Percentiles rank a stretch among this genome's conserved stretches.
phyloP scores from a whole-genome alignment of 1,284 basidiomycete species.

The Mycosarcoma mackinlayi region DNA sequence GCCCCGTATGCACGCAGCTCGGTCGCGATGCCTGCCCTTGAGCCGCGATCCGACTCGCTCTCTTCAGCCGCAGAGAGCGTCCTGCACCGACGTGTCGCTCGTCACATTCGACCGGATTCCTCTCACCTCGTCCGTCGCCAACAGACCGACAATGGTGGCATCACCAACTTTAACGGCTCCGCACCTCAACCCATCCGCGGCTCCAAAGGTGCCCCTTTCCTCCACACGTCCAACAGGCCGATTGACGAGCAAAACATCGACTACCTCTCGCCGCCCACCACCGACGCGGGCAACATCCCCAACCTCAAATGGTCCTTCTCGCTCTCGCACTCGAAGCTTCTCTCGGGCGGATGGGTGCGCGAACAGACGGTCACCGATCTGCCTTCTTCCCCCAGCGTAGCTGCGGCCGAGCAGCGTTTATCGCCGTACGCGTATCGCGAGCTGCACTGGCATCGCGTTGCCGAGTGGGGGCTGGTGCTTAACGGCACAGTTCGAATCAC shows the following conservation, averaged over 20 bases:
- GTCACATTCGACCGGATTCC: slow-evolving; percentile 20
- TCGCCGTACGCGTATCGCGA: slow-evolving; percentile 19
- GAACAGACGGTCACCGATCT: slow-evolving; percentile 14
- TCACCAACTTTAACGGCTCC: background rate
- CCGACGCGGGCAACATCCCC: slow-evolving; percentile 7
- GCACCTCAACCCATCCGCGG: slow-evolving; percentile 16
- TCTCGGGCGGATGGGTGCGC: slow-evolving; percentile 15
- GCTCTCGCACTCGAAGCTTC: slow-evolving; percentile 3
- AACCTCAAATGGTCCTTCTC: slow-evolving; percentile 21
- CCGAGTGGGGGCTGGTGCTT: slow-evolving; percentile 60
- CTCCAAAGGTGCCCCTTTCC: slow-evolving; percentile 9
- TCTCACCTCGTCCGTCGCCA: background rate
- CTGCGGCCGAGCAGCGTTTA: slow-evolving; percentile 10
- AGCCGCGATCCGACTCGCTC: background rate
- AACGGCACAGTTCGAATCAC: slow-evolving; percentile 70
- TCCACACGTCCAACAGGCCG: slow-evolving; percentile 9
- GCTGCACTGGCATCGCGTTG: slow-evolving; percentile 25
- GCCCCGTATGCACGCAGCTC: slow-evolving; percentile 1
- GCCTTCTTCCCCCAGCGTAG: slow-evolving; percentile 1
- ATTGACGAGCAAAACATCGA: slow-evolving; percentile 16
- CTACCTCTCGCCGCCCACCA: slow-evolving; percentile 6
- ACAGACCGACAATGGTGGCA: background rate
- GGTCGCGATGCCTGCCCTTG: background rate
- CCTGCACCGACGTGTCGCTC: slow-evolving; percentile 15
- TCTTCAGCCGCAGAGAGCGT: slow-evolving; percentile 2